A percentile compares a stretch with the other conserved stretches of the same genome.
Conservation (phyloP, 805 yeast genomes). For the Barnettozyma sucrosica region DNA sequence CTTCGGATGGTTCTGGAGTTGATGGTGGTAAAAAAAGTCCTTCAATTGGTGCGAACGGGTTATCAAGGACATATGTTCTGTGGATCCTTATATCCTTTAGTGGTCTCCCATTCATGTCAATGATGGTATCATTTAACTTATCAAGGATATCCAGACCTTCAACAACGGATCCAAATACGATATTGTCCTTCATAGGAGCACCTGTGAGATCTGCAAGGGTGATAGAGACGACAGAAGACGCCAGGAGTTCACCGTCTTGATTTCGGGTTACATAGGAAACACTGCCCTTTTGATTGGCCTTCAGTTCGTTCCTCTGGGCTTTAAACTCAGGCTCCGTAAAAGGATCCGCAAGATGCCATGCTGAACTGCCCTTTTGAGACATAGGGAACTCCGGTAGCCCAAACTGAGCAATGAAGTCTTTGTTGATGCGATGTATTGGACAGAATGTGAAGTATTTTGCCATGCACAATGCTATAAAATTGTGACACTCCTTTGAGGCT, state of each 20-base stretch:
- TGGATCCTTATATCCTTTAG: conserved; percentile 46
- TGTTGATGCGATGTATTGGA: conserved; percentile 41
- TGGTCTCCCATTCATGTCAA: conserved; percentile 38
- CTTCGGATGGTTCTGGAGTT: conserved; percentile 34
- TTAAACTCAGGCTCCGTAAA: conserved; percentile 15
- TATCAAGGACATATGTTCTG: conserved; percentile 44
- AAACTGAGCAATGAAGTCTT: conserved; percentile 34
- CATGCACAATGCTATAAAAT: conserved; percentile 51
- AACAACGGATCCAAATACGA: conserved; percentile 44
- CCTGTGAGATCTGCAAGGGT: conserved; percentile 29
- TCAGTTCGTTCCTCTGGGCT: conserved; percentile 20
- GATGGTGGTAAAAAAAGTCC: conserved; percentile 20
- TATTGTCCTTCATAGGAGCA: conserved; percentile 10
- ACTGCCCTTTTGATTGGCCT: conserved; percentile 29
- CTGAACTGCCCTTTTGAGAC: conserved; percentile 26
- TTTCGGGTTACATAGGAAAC: conserved; percentile 25
- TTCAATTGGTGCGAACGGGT: conserved; percentile 42
- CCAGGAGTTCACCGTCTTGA: conserved; percentile 12
- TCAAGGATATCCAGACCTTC: conserved; percentile 47
- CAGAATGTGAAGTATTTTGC: conserved; percentile 45
- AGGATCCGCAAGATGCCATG: conserved; percentile 28
- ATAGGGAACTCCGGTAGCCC: conserved; percentile 47
- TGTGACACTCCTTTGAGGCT: conserved; percentile 35
- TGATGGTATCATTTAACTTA: conserved; percentile 33
- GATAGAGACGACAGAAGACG: conserved; percentile 34